Evolutionary conservation across 169 alveolate genomes (phyloP), one percentile per base, ranked within the genome.

Genomic region (Eimeria tenella): DNA sequence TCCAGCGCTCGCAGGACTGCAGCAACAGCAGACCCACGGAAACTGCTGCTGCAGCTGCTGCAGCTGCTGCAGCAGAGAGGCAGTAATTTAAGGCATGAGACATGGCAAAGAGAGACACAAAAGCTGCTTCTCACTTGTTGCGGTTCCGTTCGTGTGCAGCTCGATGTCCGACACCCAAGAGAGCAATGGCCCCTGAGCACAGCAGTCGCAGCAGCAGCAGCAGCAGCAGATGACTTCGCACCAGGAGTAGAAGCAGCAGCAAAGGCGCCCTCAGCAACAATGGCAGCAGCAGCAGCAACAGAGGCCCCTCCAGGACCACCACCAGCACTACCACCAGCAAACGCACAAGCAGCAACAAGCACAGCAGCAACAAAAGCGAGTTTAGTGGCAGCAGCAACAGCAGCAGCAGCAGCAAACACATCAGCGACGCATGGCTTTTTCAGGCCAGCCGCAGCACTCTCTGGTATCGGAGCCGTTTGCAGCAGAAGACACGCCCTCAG

Each of bases 111-210:
- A 53, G 87, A 53, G 68, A 53, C 17, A 53, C 25, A 53, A 53
- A 10, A 23, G 7, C 4, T 17, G 70, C 87, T 23, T 5, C 87
- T 50, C n/a, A 79, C 87, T 6, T 53, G 53, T 19, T n/a, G 63
- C 70, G 0, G 87, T 79, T 23, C 87, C 87, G 87, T 79, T 79
- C 3, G 87, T 79, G 87, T 79, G 87, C 70, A 79, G 50, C 87
- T 79, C 87, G n/a, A 79, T 79, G 25, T 79, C 87, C 49, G 50
- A 21, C 52, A 79, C 87, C 87, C 87, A 79, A 50, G 87, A 79
- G 25, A 79, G 87, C 70, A 79, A 63, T 7, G 87, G 87, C 7
- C 87, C 87, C 87, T 79, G 56, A 73, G 23, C 19, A 75, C 1
- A 15, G 50, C 86, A 75, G 53, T 13, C 58, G 25, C 60, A 50